These are phyloP conservation scores for Medicago arabica DNA, from an alignment of 306 rosid species.

Conservation along the genomic window DNA sequence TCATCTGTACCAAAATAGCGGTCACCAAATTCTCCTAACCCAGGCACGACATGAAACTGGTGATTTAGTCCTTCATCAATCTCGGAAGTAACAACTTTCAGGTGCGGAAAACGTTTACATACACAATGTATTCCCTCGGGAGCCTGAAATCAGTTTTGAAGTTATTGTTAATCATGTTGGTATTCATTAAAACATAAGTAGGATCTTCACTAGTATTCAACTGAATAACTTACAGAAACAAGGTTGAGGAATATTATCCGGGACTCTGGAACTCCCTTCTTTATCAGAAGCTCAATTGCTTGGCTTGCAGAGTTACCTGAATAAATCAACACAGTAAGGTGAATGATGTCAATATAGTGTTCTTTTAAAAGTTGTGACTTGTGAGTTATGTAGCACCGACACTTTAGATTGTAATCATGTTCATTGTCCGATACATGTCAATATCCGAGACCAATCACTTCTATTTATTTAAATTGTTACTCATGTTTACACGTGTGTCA, in stretches of 20 bases:
- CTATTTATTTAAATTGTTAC: too few species aligned
- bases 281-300: conserved; percentile 84
- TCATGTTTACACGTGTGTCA: too few species aligned
- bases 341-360: conserved; percentile 6
- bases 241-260: conserved; percentile 86
- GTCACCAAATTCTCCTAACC: conserved; percentile 89
- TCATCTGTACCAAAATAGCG: conserved; percentile 89
- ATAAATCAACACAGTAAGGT: conserved; percentile 26
- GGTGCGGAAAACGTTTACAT: conserved; percentile 70
- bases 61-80: conserved; percentile 73
- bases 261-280: conserved; percentile 91
- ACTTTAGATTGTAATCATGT: too few species aligned
- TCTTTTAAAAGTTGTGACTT: neutral
- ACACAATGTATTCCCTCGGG: conserved; percentile 88
- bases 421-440: too few species aligned
- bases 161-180: neutral
- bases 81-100: conserved; percentile 88
- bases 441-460: too few species aligned
- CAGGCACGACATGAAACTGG: conserved; percentile 79
- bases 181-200: neutral
- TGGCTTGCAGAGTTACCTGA: conserved; percentile 88
- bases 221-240: conserved; percentile 72
- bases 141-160: conserved; percentile 58
- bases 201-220: neutral
- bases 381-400: neutral